Conservation (phyloP, 805 yeast genomes). For the Metschnikowia matae region DNA sequence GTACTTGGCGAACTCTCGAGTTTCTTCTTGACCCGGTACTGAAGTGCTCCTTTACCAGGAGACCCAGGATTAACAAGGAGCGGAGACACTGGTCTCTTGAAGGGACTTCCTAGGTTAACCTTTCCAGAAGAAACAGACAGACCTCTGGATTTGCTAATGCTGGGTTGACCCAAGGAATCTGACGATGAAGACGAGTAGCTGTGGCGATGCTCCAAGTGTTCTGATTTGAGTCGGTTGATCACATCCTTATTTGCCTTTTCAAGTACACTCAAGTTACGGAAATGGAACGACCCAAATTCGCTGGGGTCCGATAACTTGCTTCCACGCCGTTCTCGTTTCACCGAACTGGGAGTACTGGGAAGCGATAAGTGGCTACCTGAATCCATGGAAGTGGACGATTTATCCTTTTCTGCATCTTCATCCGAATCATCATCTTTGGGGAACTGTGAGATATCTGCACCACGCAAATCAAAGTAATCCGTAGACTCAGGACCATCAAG, state of each 20-base stretch:
- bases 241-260: constrained; percentile 94
- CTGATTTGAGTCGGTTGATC: constrained; percentile 78
- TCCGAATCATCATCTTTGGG: constrained; percentile 47
- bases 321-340: constrained; percentile 63
- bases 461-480: constrained; percentile 86
- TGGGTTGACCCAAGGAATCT: constrained; percentile 33
- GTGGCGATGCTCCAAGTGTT: constrained; percentile 62
- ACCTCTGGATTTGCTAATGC: constrained; percentile 30
- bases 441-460: constrained; percentile 70
- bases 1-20: constrained; percentile 4
- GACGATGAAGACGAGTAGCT: constrained; percentile 49
- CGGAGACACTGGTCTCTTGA: constrained; percentile 48
- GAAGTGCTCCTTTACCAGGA: constrained; percentile 21
- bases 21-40: constrained; percentile 6
- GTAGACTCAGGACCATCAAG: constrained; percentile 80
- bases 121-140: constrained; percentile 24
- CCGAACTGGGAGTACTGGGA: constrained; percentile 18
- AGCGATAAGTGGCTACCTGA: constrained; percentile 14
- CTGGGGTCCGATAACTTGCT: constrained; percentile 66
- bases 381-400: background rate
- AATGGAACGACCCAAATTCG: constrained; percentile 91
- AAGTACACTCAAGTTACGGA: constrained; percentile 80
- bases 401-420: constrained; percentile 18
- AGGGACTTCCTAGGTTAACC: constrained; percentile 31
- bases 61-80: constrained; percentile 24